Percentiles rank a stretch among this genome's conserved stretches.
Conservation (phyloP, 345 rosid genomes). For the Kandelia obovata region DNA sequence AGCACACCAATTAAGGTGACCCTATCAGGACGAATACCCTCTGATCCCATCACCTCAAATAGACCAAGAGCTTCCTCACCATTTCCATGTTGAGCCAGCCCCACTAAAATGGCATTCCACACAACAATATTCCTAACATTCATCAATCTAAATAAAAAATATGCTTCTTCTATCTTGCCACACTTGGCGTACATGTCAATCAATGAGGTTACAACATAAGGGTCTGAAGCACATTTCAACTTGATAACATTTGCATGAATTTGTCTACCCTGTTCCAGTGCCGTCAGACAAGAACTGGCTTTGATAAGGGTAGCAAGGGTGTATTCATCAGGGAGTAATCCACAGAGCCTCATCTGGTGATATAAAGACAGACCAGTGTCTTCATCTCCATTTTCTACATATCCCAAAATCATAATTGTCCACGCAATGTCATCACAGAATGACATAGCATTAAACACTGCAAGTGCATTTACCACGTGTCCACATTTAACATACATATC, state of each 20-base stretch:
- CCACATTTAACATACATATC: constrained; percentile 67
- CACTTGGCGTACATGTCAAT: constrained; percentile 76
- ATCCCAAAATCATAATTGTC: constrained; percentile 73
- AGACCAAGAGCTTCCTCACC: constrained; percentile 49
- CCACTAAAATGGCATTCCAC: constrained; percentile 56
- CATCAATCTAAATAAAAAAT: constrained; percentile 39
- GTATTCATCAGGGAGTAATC: constrained; percentile 53
- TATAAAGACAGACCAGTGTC: constrained; percentile 46
- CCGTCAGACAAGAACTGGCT: constrained; percentile 55
- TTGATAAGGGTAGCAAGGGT: constrained; percentile 58
- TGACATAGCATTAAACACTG: constrained; percentile 38
- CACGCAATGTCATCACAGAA: constrained; percentile 58
- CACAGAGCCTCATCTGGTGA: constrained; percentile 54
- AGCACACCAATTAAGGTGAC: constrained; percentile 50
- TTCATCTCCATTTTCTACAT: constrained; percentile 57
- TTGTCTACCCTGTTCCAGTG: constrained; percentile 62
- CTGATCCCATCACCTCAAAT: constrained; percentile 38
- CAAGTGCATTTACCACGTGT: constrained; percentile 41
- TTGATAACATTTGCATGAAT: constrained; percentile 59
- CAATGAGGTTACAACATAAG: constrained; percentile 51
- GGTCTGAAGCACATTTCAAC: constrained; percentile 40
- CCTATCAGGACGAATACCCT: constrained; percentile 39
- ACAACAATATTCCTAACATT: constrained; percentile 27
- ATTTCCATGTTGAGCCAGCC: constrained; percentile 57
- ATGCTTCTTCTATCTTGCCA: constrained; percentile 55